A percentile compares a stretch with the other conserved stretches of the same genome.
These are phyloP conservation scores for Starmerella scarabaei DNA, from an alignment of 805 yeast genomes.

Conservation along the genomic window DNA sequence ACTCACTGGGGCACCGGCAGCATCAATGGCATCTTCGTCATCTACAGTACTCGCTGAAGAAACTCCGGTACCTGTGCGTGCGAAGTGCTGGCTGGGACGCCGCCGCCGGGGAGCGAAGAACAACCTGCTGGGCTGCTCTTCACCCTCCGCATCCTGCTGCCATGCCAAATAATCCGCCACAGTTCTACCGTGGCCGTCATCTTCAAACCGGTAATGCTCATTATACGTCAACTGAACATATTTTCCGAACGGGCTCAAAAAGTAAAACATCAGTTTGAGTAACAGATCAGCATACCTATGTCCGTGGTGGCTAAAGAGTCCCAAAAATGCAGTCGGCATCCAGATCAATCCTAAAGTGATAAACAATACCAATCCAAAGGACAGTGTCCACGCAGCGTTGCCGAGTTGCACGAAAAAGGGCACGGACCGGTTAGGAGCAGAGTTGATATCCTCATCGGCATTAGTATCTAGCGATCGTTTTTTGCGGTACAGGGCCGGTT, in stretches of 20 bases:
- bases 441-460: constrained; percentile 90
- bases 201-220: constrained; percentile 71
- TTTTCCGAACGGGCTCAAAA: constrained; percentile 67
- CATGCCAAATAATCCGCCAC: constrained; percentile 75
- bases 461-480: constrained; percentile 78
- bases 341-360: constrained; percentile 34
- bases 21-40: not conserved
- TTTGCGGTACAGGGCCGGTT: constrained; percentile 91
- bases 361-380: constrained; percentile 53
- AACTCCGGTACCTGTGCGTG: constrained; percentile 3
- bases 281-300: constrained; percentile 40
- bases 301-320: constrained; percentile 30
- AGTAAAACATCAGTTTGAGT: constrained; percentile 32
- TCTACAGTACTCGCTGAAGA: not conserved
- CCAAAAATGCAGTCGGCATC: constrained; percentile 32
- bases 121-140: constrained; percentile 31
- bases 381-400: constrained; percentile 58
- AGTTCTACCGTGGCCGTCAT: constrained; percentile 76
- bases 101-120: constrained; percentile 54
- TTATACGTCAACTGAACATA: constrained; percentile 68
- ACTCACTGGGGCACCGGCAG: not conserved
- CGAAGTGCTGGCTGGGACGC: constrained; percentile 16
- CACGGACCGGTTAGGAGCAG: constrained; percentile 42
- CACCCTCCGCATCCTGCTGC: constrained; percentile 38
- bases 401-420: constrained; percentile 51